Base-by-base conservation (phyloP, 495 filamentous ascomycete genomes). In the Daldinia childiae region DNA sequence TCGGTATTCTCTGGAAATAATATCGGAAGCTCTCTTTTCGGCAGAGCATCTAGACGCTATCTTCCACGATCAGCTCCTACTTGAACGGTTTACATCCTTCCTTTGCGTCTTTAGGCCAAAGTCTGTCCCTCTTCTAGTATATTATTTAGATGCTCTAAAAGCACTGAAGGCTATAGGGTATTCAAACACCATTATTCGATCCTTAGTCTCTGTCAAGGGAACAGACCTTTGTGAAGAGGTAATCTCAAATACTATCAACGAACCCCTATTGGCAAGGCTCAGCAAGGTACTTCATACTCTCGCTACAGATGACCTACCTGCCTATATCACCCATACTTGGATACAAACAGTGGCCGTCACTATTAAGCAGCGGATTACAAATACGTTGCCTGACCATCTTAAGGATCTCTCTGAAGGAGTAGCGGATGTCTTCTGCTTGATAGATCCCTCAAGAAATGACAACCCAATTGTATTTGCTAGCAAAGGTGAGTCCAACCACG, bases 391-490 rank as follows among this genome's bases (percentile, higher is more conserved):
- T 24, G 71, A 80, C 3, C 75, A 86, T 81, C 83, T 86, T 38
- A 81, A 78, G 60, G 86, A 83, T 71, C 82, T 90, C 11, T 89
- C 89, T 3, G 90, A 93, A 74, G 91, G 91, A 4, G 70, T 94
- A 52, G 90, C 89, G 0, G 91, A 93, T 73, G 90, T 91, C 0
- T 94, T 93, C 70, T 93, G 91, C 75, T 78, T 93, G 67, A 91
- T 90, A 6, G 92, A 94, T 79, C 91, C 92, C 7, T 89, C 89
- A 24, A 81, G 90, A 66, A 82, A 85, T 5, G 92, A 91, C 72
- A 92, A 93, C 78, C 92, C 91, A 1, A 90, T 95, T 62, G 86
- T 94, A 3, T 93, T 93, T 79, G 89, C 90, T 27, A 92, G 90
- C 6, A 87, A 92, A 83, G 90, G 90, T 92, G n/a, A 7, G 51